Percentiles rank a stretch among this genome's conserved stretches.
Conservation (phyloP, 768 basidiomycete genomes). For the Naematelia encephala region DNA sequence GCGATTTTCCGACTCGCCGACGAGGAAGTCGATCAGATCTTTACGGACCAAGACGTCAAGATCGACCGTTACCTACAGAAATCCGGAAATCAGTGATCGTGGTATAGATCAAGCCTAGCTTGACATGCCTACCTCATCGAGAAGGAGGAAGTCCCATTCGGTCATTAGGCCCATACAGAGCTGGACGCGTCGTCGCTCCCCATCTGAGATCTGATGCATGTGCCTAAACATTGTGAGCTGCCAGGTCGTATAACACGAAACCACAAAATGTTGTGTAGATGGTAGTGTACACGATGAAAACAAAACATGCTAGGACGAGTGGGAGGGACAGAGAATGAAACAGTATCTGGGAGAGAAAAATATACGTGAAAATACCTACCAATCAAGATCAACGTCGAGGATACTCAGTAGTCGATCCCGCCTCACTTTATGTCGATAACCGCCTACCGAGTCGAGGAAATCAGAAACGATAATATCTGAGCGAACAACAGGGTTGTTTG, state of each 20-base stretch:
- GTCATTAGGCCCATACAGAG: slow-evolving; percentile 94
- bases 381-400: slow-evolving; percentile 89
- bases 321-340: neutral
- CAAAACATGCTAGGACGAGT: neutral
- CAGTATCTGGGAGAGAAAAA: neutral
- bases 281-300: neutral
- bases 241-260: neutral
- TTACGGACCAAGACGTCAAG: slow-evolving; percentile 92
- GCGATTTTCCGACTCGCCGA: slow-evolving; percentile 71
- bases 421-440: slow-evolving; percentile 85
- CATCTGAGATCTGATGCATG: slow-evolving; percentile 94
- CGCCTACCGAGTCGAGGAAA: slow-evolving; percentile 96
- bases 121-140: slow-evolving; percentile 73
- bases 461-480: slow-evolving; percentile 86
- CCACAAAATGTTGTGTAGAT: neutral
- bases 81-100: too few species aligned
- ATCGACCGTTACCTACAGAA: slow-evolving; percentile 82
- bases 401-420: slow-evolving; percentile 83
- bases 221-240: slow-evolving; percentile 58
- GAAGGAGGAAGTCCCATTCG: slow-evolving; percentile 84
- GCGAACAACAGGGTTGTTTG: slow-evolving; percentile 94
- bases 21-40: slow-evolving; percentile 83
- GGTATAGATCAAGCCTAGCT: neutral
- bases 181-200: slow-evolving; percentile 88
- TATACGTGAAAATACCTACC: slow-evolving; percentile 38